A percentile compares a stretch with the other conserved stretches of the same genome.
Conservation (phyloP, 495 filamentous ascomycete species). For the Talaromyces stipitatus region DNA sequence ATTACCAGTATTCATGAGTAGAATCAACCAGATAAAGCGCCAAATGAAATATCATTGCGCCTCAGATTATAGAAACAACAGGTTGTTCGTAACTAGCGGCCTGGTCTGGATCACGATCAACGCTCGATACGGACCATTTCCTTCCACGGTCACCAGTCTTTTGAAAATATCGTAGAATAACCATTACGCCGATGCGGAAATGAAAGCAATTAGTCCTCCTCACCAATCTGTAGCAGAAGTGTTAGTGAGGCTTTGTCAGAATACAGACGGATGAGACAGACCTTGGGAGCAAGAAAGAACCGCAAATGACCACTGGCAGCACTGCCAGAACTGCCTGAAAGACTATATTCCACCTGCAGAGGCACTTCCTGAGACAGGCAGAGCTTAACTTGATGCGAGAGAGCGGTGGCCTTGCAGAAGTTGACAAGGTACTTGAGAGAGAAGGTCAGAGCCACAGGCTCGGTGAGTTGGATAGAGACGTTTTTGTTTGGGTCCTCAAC, state of each 20-base stretch:
- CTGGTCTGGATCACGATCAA: not conserved
- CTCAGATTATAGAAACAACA: not conserved
- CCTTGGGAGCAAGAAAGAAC: conserved; percentile 98
- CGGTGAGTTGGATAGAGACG: conserved; percentile 80
- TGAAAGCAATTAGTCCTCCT: conserved; percentile 61
- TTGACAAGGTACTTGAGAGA: conserved; percentile 99
- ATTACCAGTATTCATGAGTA: not conserved
- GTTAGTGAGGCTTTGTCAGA: conserved; percentile 7
- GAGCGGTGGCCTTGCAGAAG: conserved; percentile 94
- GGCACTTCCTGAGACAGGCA: conserved; percentile 95
- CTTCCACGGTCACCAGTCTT: not conserved
- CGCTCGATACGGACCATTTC: not conserved
- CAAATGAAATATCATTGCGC: not conserved
- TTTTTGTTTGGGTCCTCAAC: conserved; percentile 85
- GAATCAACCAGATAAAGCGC: not conserved
- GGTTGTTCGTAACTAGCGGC: not conserved
- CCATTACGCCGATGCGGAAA: not conserved
- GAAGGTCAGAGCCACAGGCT: conserved; percentile 94
- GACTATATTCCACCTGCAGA: conserved; percentile 83
- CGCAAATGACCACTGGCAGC: conserved; percentile 75
- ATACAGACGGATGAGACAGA: conserved; percentile 26
- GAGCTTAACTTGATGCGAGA: conserved; percentile 78
- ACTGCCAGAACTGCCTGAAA: conserved; percentile 22
- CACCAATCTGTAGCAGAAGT: conserved; percentile 59
- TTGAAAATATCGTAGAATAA: conserved; percentile 1